Evolutionary conservation across 805 yeast species (phyloP), one percentile per base, ranked within the genome.

Genomic region (Brettanomyces sp.): DNA sequence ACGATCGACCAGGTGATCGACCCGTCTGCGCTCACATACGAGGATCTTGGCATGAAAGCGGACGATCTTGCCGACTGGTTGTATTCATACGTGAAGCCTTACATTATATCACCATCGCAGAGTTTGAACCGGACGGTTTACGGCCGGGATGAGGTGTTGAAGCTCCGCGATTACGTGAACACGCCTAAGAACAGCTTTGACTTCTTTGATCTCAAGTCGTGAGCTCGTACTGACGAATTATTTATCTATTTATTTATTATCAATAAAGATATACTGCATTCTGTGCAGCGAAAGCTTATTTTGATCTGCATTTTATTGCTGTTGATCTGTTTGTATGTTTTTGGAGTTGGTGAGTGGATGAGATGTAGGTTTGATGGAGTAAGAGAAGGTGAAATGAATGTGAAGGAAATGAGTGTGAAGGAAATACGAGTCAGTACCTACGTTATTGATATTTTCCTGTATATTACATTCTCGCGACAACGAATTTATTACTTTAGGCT

Each of bases 31-130:
- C 69, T 72, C 57, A 76, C 83, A 13, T 86, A 82, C 63, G 68
- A 66, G 33, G 93, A 86, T 59, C 73, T 86, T 56, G 93, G 86
- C 40, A 78, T 87, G 59, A 68, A 72, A 41, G 76, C 81, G 13
- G 79, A 69, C 49, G 66, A 70, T 48, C 65, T 82, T 41, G 72
- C 70, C 36, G 79, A 75, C 53, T 69, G 67, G 61, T 57, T 74
- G 28, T 73, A 70, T 57, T 64, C 61, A 44, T 75, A 74, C 55
- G 65, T 60, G 41, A 66, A 65, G 48, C 63, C 68, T 22, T 64
- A 62, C 47, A 65, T 66, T 42, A 43, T 50, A 25, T 58, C 64
- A 9, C 52, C 65, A 30, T 65, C 70, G n/a, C 69, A 66, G 51
- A 52, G 60, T 24, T 46, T 53, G 47, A 63, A 64, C 45, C 62